Conservation (phyloP, 73 alveolate species). For the Uronychia binucleata region DNA sequence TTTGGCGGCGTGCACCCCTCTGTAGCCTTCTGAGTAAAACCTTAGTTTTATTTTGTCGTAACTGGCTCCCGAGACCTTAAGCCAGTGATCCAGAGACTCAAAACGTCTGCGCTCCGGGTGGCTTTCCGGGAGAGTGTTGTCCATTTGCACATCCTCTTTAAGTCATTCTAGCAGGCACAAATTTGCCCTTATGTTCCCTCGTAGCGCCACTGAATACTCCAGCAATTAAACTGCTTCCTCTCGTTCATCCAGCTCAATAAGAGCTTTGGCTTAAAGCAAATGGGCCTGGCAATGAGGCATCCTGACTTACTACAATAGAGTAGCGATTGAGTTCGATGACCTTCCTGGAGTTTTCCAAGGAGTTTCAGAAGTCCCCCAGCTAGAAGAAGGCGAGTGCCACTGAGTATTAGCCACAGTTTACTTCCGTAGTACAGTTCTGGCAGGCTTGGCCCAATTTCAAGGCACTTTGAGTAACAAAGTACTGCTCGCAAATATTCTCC, state of each 20-base stretch:
- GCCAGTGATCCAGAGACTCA: conserved; percentile 70
- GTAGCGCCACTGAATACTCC: not conserved
- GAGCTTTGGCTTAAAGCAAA: not conserved
- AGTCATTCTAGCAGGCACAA: not conserved
- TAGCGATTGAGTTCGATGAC: not conserved
- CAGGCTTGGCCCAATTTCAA: not conserved
- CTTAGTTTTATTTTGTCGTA: conserved; percentile 69
- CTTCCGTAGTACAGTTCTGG: not conserved
- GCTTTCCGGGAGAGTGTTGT: conserved; percentile 9
- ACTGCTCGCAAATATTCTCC: too few species aligned
- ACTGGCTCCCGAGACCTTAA: conserved; percentile 69
- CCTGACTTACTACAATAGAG: not conserved
- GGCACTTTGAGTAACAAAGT: not conserved
- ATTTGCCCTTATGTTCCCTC: not conserved
- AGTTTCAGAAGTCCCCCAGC: not conserved
- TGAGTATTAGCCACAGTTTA: too few species aligned
- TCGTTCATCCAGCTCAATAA: not conserved
- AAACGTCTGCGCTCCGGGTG: conserved; percentile 65
- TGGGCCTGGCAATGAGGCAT: not conserved
- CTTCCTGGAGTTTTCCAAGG: not conserved
- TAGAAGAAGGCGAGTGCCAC: not conserved
- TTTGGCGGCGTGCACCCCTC: conserved; percentile 90
- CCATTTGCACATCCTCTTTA: not conserved
- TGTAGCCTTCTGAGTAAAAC: conserved; percentile 79
- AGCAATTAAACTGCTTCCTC: not conserved